Evolutionary conservation across 495 filamentous ascomycete species (phyloP).

Genomic region (Acidomyces sp.): DNA sequence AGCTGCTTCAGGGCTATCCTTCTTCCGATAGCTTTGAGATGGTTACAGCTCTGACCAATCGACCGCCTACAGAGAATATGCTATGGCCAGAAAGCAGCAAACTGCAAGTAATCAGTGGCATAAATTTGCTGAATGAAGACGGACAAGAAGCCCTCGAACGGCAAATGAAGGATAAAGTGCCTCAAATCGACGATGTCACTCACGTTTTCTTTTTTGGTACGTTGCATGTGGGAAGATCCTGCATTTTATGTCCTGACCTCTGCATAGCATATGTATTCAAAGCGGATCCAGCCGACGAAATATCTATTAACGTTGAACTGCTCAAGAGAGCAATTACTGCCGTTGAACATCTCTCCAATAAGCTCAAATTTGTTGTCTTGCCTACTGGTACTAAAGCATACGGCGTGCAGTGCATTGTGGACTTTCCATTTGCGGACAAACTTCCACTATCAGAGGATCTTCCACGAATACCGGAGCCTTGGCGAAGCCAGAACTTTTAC

Average conservation of each 20-base stretch:
- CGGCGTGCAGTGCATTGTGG: constrained; percentile 31
- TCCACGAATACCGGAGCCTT: constrained; percentile 34
- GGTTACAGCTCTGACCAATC: constrained; percentile 36
- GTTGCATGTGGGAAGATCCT: background rate
- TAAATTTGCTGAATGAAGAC: constrained; percentile 29
- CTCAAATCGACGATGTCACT: constrained; percentile 30
- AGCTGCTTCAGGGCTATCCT: constrained; percentile 33
- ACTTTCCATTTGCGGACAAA: constrained; percentile 26
- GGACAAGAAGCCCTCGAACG: constrained; percentile 29
- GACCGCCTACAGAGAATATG: constrained; percentile 30
- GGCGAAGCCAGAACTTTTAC: constrained; percentile 36
- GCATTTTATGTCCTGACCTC: background rate
- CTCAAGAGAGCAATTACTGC: constrained; percentile 33
- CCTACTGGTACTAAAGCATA: constrained; percentile 30
- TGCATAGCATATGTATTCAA: constrained; percentile 24
- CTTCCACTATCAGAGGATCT: constrained; percentile 31
- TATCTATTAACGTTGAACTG: constrained; percentile 28
- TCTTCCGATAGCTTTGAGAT: constrained; percentile 28
- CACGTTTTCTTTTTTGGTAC: constrained; percentile 34
- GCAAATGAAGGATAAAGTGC: constrained; percentile 29
- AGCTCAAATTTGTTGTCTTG: constrained; percentile 29
- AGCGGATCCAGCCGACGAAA: constrained; percentile 22
- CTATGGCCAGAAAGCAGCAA: constrained; percentile 33
- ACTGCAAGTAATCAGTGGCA: constrained; percentile 32
- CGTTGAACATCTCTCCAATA: constrained; percentile 30